Evolutionary conservation across 2,329 filamentous ascomycete genomes (phyloP).

Genomic region (Aureobasidium sp.): DNA sequence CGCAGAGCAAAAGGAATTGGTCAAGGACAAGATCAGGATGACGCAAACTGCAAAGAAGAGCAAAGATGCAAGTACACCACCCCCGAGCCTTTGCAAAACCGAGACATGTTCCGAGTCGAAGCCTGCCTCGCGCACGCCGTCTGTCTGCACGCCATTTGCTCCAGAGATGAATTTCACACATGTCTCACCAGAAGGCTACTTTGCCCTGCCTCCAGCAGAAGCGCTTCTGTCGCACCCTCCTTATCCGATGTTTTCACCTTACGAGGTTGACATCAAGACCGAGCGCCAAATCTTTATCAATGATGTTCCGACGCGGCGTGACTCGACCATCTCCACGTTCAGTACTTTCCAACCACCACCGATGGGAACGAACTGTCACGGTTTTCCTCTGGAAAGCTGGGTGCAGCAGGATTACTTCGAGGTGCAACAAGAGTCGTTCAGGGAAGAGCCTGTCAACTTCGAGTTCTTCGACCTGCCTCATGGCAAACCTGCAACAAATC

Average conservation of each 20-base stretch:
- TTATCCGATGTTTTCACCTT: slow-evolving; percentile 63
- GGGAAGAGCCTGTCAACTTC: slow-evolving; percentile 53
- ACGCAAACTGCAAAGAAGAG: slow-evolving; percentile 91
- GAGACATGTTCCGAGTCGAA: slow-evolving; percentile 71
- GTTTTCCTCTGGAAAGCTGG: slow-evolving; percentile 60
- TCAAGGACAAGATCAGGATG: slow-evolving; percentile 96
- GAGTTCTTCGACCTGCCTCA: slow-evolving; percentile 81
- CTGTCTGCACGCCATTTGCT: slow-evolving; percentile 73
- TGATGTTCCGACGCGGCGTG: slow-evolving; percentile 74
- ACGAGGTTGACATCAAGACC: slow-evolving; percentile 93
- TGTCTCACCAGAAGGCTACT: slow-evolving; percentile 45
- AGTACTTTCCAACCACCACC: slow-evolving; percentile 82
- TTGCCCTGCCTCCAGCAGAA: slow-evolving; percentile 54
- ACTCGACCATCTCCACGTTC: slow-evolving; percentile 87
- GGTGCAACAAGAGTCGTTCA: slow-evolving; percentile 60
- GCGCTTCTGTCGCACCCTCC: slow-evolving; percentile 40
- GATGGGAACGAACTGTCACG: slow-evolving; percentile 56
- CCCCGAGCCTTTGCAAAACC: slow-evolving; percentile 71
- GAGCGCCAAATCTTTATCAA: slow-evolving; percentile 92
- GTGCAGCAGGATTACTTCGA: slow-evolving; percentile 65
- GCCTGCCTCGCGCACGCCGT: slow-evolving; percentile 65
- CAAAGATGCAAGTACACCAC: slow-evolving; percentile 49
- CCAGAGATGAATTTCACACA: slow-evolving; percentile 61
- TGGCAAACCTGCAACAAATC: slow-evolving; percentile 53
- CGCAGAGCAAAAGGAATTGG: slow-evolving; percentile 80